Conservation (phyloP, 1,139 yeast species). For the Zygotorulaspora mrakii region DNA sequence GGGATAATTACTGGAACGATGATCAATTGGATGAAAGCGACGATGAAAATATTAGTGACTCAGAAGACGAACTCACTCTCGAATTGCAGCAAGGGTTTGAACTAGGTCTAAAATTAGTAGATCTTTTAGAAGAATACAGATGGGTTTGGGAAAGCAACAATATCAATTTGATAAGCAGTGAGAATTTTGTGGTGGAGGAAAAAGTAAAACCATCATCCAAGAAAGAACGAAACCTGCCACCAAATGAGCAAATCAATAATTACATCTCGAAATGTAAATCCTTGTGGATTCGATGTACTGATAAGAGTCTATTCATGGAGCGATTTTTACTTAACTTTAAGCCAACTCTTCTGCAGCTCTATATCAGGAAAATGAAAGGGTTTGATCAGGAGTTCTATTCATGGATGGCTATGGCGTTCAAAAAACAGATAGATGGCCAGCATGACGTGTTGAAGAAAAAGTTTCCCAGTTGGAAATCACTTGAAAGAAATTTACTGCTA, state of each 20-base stretch:
- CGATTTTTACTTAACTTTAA: constrained; percentile 15
- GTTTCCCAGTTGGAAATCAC: constrained; percentile 13
- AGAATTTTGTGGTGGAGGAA: constrained; percentile 20
- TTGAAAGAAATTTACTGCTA: constrained; percentile 15
- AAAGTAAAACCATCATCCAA: background rate
- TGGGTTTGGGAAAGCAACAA: constrained; percentile 22
- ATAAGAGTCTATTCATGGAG: constrained; percentile 17
- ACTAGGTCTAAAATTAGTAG: constrained; percentile 30
- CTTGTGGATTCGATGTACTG: constrained; percentile 22
- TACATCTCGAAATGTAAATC: constrained; percentile 21
- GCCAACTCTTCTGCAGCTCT: constrained; percentile 18
- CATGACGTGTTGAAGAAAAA: constrained; percentile 4
- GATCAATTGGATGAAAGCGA: constrained; percentile 23
- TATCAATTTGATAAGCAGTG: constrained; percentile 22
- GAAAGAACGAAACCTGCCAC: constrained; percentile 10
- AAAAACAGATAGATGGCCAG: constrained; percentile 3
- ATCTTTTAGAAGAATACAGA: constrained; percentile 34
- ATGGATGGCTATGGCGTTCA: constrained; percentile 21
- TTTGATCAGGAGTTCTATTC: constrained; percentile 24
- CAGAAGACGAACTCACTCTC: background rate
- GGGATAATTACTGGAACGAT: constrained; percentile 67
- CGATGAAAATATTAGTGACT: constrained; percentile 18
- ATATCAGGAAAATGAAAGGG: constrained; percentile 18
- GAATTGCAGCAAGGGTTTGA: constrained; percentile 10
- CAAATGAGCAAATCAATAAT: constrained; percentile 19